Percentiles rank a stretch among this genome's conserved stretches.
Conservation (phyloP, 371 early-diverging fungal genomes). For the Mucor saturninus region DNA sequence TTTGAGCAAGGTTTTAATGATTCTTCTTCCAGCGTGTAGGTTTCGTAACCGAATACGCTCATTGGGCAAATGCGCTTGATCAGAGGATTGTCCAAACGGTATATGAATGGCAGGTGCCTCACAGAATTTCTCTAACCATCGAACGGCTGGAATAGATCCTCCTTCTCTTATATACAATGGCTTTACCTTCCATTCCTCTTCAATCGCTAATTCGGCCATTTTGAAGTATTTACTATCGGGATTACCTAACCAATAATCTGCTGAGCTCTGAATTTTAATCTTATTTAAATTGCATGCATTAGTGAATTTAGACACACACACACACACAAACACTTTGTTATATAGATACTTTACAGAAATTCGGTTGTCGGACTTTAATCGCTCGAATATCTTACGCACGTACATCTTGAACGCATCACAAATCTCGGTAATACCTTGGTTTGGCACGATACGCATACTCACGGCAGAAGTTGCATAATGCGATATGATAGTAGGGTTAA, state of each 20-base stretch:
- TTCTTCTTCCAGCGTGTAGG: constrained; percentile 69
- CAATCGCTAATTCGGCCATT: constrained; percentile 70
- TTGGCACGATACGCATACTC: constrained; percentile 85
- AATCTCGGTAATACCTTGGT: constrained; percentile 72
- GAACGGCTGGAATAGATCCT: constrained; percentile 84
- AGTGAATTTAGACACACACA: background rate
- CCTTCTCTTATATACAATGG: constrained; percentile 79
- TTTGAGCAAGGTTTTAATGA: constrained; percentile 55
- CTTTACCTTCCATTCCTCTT: constrained; percentile 67
- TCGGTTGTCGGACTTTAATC: constrained; percentile 54
- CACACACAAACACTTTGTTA: background rate
- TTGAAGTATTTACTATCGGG: constrained; percentile 69
- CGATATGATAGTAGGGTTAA: constrained; percentile 76
- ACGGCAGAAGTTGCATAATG: constrained; percentile 71
- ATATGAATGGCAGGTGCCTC: constrained; percentile 76
- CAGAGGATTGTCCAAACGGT: constrained; percentile 84
- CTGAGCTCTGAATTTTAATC: constrained; percentile 54
- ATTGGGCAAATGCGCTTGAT: constrained; percentile 82
- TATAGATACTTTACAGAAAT: constrained; percentile 36
- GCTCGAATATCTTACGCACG: constrained; percentile 57
- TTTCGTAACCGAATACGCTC: constrained; percentile 79
- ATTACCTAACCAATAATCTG: constrained; percentile 86
- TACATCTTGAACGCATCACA: constrained; percentile 58
- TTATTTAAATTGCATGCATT: background rate
- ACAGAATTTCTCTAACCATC: constrained; percentile 79